Evolutionary conservation across 2,329 filamentous ascomycete species (phyloP), one percentile per base, ranked within the genome.

Genomic region (Venturia asperata): DNA sequence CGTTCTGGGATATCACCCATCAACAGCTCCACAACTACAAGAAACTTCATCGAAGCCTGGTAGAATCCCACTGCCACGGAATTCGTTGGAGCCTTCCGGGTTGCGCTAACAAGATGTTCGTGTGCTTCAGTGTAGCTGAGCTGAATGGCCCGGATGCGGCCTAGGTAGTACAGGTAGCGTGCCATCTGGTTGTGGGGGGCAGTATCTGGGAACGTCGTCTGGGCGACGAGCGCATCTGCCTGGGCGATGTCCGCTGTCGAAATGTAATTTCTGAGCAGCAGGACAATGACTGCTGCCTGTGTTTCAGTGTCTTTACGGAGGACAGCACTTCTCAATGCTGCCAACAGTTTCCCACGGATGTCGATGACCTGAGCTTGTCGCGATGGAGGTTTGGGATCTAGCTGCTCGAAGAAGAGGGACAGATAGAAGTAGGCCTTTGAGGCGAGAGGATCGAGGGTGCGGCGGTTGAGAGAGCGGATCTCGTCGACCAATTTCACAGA

Each of bases 1-100:
- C 94, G 90, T 73, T 97, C 93, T 39, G 94, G 94, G 70, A 99
- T 99, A 74, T 99, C 94, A 69, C 94, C 94, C 94, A 99, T 99
- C 68, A 99, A 80, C 67, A 99, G 82, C 81, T 99, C 93, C 15
- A 99, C 94, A 24, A 99, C 92, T 55, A 97, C 86, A 69, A 97
- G 81, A n/a, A 97, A 84, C 83, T 99, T 99, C 69, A 91, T 96
- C 0, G 94, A 93, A 47, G 92, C 92, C 77, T 97, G 94, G 70
- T 95, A 92, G 77, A 99, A 99, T 58, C 94, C 93, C 56, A 92
- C 87, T 5, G 94, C 94, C 70, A 91, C 92, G 69, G 87, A 85
- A 74, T 89, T 94, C 27, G 92, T 91, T 0, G 94, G 94, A 7
- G 94, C 92, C 79, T 99, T 99, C 71, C 94, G 89, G 39, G 92